A percentile compares a stretch with the other conserved stretches of the same genome.
phyloP scores from a whole-genome alignment of 306 rosid species.

The Cucumis hystrix region DNA sequence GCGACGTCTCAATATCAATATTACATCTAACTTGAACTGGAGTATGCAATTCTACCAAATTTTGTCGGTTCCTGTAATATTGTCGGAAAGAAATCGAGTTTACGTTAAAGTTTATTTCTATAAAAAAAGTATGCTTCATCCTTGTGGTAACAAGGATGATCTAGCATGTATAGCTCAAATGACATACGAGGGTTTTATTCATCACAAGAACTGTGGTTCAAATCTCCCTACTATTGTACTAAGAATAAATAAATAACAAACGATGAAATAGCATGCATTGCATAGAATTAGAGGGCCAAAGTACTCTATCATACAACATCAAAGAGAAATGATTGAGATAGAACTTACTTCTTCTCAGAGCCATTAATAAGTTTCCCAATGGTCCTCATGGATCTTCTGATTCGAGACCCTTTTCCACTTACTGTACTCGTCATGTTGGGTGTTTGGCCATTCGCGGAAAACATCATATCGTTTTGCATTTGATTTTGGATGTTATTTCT shows the following conservation, averaged over 20 bases:
- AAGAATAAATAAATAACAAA: too few relatives aligned
- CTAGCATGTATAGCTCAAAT: background rate
- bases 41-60: slow-evolving; percentile 34
- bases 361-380: slow-evolving; percentile 86
- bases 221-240: too few relatives aligned
- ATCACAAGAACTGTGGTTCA: too few relatives aligned
- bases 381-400: slow-evolving; percentile 73
- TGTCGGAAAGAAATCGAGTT: background rate
- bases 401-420: slow-evolving; percentile 69
- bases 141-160: background rate
- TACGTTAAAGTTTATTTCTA: background rate
- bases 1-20: slow-evolving; percentile 29
- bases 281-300: background rate
- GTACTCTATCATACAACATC: background rate
- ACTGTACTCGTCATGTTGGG: slow-evolving; percentile 29
- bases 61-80: slow-evolving; percentile 53
- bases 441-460: slow-evolving; percentile 27
- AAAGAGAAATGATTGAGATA: background rate
- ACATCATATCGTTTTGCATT: slow-evolving; percentile 11
- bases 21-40: slow-evolving; percentile 19
- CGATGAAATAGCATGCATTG: too few relatives aligned
- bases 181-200: too few relatives aligned
- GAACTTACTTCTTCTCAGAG: slow-evolving; percentile 58
- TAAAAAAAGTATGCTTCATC: background rate
- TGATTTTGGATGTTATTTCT: slow-evolving; percentile 23